Base-by-base conservation (phyloP, 2,329 filamentous ascomycete species). In the Fusarium setosum region DNA sequence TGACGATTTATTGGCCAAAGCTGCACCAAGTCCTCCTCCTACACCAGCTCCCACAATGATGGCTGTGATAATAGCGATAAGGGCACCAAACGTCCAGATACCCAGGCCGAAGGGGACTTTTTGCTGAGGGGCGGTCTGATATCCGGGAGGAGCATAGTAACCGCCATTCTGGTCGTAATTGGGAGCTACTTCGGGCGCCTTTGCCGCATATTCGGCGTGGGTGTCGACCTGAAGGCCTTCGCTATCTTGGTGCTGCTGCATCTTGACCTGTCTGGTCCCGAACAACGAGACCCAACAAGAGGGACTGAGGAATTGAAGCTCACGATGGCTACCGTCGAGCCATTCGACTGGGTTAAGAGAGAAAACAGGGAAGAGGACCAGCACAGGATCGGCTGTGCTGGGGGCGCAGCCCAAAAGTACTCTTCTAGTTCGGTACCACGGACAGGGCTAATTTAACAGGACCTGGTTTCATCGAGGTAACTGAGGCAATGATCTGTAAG, bases 201-300 rank as follows among this genome's bases (percentile, higher is more conserved):
- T 67, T 2, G 63, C 64, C 6, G 59, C 59, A 12, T 47, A 55
- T 15, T 67, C 54, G 8, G 32, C 29, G n/a, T 60, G 26, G 2
- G 41, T 45, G 5, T 67, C 51, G 35, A 67, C 64, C 64, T 67
- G 64, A 1, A 67, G 64, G 48, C 64, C 64, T 15, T 67, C 64
- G 9, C 60, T 67, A 1, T 67, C 64, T 4, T 57, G 47, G 12
- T 56, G 42, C 38, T 67, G 64, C 49, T 57, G 63, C 63, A 67
- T 67, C 13, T 17, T 45, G n/a, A 9, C 15, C 26, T 15, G 10
- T 52, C 42, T 17, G 12, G 31, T 37, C n/a, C 15, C 9, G 10
- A 4, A 21, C 20, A 20, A 15, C 12, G 9, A 24, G 29, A 32
- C 6, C 9, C 20, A 41, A 17, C 11, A 17, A 20, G 12, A 53